A percentile compares a stretch with the other conserved stretches of the same genome.
These are phyloP conservation scores for Aspergillus brunneoviolaceus DNA, from an alignment of 2,329 filamentous ascomycete genomes.

Conservation along the genomic window DNA sequence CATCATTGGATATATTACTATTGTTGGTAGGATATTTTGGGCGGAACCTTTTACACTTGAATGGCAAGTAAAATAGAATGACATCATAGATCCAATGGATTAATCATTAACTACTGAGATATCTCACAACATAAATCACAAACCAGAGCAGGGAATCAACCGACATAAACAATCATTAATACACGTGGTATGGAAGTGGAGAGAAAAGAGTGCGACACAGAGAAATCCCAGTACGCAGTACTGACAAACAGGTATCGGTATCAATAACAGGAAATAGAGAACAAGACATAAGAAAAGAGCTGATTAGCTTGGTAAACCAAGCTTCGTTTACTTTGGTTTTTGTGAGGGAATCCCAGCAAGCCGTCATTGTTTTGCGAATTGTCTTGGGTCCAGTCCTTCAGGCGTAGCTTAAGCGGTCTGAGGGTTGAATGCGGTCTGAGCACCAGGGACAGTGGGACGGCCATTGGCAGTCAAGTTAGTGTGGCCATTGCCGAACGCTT, in stretches of 20 bases:
- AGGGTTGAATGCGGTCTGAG: slow-evolving; percentile 23
- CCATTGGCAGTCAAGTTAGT: not conserved
- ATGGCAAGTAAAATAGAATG: not conserved
- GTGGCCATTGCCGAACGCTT: slow-evolving; percentile 27
- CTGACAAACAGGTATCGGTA: not conserved
- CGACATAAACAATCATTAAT: not conserved
- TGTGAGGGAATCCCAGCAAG: not conserved
- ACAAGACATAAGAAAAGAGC: not conserved
- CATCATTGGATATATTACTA: too few relatives aligned
- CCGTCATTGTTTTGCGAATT: not conserved
- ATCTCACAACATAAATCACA: not conserved
- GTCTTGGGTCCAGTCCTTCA: not conserved
- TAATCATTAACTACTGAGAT: slow-evolving; percentile 7
- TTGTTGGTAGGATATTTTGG: too few relatives aligned
- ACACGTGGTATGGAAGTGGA: not conserved
- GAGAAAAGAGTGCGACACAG: not conserved
- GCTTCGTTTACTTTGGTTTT: not conserved
- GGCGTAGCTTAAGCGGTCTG: slow-evolving; percentile 19
- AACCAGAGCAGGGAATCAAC: not conserved
- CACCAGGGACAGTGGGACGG: slow-evolving; percentile 15
- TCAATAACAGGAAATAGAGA: not conserved
- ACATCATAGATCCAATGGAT: slow-evolving; percentile 1
- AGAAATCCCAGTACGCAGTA: not conserved
- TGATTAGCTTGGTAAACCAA: not conserved
- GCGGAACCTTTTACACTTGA: too few relatives aligned